A percentile compares a stretch with the other conserved stretches of the same genome.
These are phyloP conservation scores for Nyssa sinensis DNA, from an alignment of 148 eudicot genomes.

Conservation along the genomic window DNA sequence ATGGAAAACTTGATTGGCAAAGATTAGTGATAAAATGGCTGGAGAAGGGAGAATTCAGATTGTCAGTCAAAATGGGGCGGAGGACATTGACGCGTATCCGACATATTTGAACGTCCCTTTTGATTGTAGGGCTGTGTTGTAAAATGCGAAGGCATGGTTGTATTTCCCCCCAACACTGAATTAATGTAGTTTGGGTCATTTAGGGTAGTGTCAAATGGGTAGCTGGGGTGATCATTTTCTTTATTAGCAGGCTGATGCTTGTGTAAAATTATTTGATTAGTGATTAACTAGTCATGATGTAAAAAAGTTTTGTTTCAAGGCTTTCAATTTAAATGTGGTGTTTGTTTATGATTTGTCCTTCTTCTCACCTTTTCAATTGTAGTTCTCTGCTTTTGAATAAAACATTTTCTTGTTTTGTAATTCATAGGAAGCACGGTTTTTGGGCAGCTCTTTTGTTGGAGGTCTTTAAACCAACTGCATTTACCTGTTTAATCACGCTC, in stretches of 20 bases:
- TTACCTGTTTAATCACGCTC: too few relatives aligned
- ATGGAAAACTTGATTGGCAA: neutral
- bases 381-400: neutral
- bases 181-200: neutral
- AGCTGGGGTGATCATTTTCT: slow-evolving; percentile 12
- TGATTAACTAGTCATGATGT: slow-evolving; percentile 3
- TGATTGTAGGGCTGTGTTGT: slow-evolving; percentile 17
- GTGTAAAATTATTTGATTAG: slow-evolving; percentile 11
- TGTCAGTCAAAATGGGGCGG: neutral
- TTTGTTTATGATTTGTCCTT: neutral
- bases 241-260: neutral
- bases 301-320: too few relatives aligned
- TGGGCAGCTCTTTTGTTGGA: too few relatives aligned
- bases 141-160: neutral
- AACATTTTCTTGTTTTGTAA: neutral
- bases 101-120: neutral
- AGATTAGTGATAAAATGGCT: neutral
- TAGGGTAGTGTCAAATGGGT: slow-evolving; percentile 8
- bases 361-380: neutral
- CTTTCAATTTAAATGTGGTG: too few relatives aligned
- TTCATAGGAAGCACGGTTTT: too few relatives aligned
- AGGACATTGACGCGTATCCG: neutral
- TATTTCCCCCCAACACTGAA: neutral
- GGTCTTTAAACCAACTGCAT: too few relatives aligned
- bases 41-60: neutral